A percentile compares a stretch with the other conserved stretches of the same genome.
phyloP scores from a whole-genome alignment of 108 stramenopile species.

The Epipyxis sp. region DNA sequence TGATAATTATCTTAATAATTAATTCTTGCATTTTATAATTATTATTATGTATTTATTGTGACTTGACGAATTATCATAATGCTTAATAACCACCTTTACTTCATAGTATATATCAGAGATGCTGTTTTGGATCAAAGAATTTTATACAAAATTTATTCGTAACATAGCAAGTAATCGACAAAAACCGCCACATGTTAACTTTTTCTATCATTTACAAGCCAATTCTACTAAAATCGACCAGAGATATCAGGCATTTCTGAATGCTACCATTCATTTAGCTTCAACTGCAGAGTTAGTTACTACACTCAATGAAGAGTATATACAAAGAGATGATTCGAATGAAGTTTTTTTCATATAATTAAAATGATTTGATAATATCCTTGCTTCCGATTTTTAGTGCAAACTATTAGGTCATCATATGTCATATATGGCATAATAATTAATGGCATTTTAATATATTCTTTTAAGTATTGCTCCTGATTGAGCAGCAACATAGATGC shows the following conservation, averaged over 20 bases:
- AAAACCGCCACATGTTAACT: neutral
- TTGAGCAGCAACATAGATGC: too few species aligned
- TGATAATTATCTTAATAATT: neutral
- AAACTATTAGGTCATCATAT: too few species aligned
- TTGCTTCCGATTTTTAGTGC: too few species aligned
- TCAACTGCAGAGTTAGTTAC: neutral
- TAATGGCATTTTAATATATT: too few species aligned
- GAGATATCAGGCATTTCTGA: neutral
- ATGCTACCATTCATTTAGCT: neutral
- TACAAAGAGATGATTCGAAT: neutral
- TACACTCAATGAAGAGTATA: neutral
- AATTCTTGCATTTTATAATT: neutral
- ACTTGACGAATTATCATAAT: too few species aligned
- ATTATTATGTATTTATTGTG: neutral
- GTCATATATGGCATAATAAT: too few species aligned
- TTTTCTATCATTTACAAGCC: neutral
- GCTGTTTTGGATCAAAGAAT: neutral
- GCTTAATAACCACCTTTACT: neutral
- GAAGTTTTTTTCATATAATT: neutral
- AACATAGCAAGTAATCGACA: neutral
- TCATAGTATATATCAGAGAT: neutral
- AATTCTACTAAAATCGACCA: too few species aligned
- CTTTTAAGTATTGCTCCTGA: too few species aligned
- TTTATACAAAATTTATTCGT: neutral
- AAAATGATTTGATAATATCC: too few species aligned